phyloP scores from a whole-genome alignment of 208 protist species.

The Borovskyia barvae region DNA sequence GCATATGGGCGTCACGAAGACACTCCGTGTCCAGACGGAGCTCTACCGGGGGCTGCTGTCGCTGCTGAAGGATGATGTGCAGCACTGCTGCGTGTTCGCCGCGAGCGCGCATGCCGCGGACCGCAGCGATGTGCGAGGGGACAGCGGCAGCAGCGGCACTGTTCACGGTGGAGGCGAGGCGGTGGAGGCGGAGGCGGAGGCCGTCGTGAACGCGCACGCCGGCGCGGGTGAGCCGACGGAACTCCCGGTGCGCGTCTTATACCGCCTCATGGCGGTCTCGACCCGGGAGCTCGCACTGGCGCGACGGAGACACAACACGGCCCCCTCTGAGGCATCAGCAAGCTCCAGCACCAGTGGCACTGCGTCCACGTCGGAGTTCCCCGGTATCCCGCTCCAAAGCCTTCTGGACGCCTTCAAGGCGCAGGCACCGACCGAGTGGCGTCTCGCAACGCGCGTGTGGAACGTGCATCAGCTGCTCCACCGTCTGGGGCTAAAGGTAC shows the following conservation, averaged over 20 bases:
- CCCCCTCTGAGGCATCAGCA: neutral
- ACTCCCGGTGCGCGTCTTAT: constrained; percentile 44
- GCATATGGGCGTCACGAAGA: constrained; percentile 87
- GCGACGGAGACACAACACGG: neutral
- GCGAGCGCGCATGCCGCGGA: constrained; percentile 17
- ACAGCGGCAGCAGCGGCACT: neutral
- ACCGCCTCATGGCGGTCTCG: constrained; percentile 40
- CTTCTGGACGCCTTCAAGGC: constrained; percentile 39
- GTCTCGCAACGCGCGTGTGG: constrained; percentile 65
- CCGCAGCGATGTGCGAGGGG: neutral
- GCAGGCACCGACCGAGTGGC: constrained; percentile 52
- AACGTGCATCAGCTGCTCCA: constrained; percentile 83
- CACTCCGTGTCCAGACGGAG: constrained; percentile 79
- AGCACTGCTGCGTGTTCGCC: constrained; percentile 72
- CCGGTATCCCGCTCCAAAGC: constrained; percentile 26
- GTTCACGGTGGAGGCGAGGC: neutral
- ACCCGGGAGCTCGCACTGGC: constrained; percentile 29
- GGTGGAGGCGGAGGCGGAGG: neutral
- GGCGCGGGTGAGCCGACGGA: constrained; percentile 10
- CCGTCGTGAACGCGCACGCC: constrained; percentile 6
- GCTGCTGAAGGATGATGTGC: constrained; percentile 69
- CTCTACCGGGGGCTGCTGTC: constrained; percentile 74
- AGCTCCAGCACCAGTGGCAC: neutral
- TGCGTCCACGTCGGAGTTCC: too few relatives aligned
- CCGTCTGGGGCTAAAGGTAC: constrained; percentile 70